Evolutionary conservation across 2,329 filamentous ascomycete species (phyloP).

Genomic region (Monilinia laxa): DNA sequence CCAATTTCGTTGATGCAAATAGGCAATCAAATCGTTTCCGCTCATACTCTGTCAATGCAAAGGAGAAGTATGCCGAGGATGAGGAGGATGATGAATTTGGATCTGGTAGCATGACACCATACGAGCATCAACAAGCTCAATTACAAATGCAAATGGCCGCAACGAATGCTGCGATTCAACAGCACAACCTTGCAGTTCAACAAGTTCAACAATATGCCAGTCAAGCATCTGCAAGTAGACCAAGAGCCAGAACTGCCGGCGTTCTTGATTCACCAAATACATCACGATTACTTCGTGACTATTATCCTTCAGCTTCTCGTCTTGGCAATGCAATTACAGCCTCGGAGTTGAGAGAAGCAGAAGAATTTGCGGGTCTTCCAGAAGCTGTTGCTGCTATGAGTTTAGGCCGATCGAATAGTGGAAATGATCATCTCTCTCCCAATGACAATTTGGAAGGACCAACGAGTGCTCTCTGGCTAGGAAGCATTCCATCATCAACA

Average conservation of each 20-base stretch:
- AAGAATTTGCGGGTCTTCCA: constrained; percentile 76
- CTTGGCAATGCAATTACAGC: constrained; percentile 75
- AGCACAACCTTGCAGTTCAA: constrained; percentile 90
- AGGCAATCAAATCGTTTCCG: constrained; percentile 84
- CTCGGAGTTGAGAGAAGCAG: constrained; percentile 74
- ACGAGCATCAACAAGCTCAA: constrained; percentile 61
- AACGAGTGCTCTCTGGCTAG: constrained; percentile 92
- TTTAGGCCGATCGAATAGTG: constrained; percentile 63
- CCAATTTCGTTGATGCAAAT: constrained; percentile 59
- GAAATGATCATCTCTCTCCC: constrained; percentile 65
- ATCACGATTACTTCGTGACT: constrained; percentile 59
- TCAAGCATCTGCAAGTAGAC: constrained; percentile 76
- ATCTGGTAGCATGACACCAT: constrained; percentile 46
- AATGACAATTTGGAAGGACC: constrained; percentile 88
- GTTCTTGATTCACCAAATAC: constrained; percentile 65
- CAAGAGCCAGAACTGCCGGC: constrained; percentile 86
- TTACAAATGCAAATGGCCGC: constrained; percentile 63
- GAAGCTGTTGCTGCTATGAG: constrained; percentile 82
- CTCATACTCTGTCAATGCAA: constrained; percentile 98
- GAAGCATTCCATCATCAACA: constrained; percentile 94
- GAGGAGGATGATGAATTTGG: constrained; percentile 74
- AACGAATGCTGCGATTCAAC: constrained; percentile 72
- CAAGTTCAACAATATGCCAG: constrained; percentile 90
- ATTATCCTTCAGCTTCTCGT: constrained; percentile 72
- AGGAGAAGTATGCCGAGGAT: constrained; percentile 91